These are phyloP conservation scores for Hydnum rufescens DNA, from an alignment of 768 basidiomycete genomes.

Conservation along the genomic window DNA sequence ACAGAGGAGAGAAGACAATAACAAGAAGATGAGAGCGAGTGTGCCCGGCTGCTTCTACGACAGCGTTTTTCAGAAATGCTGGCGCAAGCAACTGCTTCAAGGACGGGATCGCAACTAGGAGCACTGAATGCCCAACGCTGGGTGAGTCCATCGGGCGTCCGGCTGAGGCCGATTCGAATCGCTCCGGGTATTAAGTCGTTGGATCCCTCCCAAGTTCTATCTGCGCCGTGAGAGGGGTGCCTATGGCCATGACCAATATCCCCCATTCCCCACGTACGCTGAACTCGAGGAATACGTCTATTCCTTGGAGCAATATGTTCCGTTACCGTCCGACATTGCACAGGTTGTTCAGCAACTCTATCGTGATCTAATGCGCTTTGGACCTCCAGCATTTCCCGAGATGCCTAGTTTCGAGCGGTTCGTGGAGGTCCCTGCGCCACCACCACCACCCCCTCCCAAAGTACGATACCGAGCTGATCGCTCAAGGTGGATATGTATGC, in stretches of 20 bases:
- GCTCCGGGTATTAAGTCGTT: too few relatives aligned
- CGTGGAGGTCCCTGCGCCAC: constrained; percentile 51
- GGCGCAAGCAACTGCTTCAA: not conserved
- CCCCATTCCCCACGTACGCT: constrained; percentile 5
- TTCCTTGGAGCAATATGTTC: constrained; percentile 8
- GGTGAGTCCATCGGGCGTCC: too few relatives aligned
- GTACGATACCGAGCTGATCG: constrained; percentile 12
- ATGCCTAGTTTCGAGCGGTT: constrained; percentile 43
- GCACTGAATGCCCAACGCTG: not conserved
- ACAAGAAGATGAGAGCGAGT: not conserved
- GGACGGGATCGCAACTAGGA: not conserved
- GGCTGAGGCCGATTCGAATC: too few relatives aligned
- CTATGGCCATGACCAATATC: too few relatives aligned
- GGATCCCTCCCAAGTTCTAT: too few relatives aligned
- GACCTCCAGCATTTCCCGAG: constrained; percentile 30
- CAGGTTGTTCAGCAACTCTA: constrained; percentile 38
- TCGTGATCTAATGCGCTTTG: constrained; percentile 64
- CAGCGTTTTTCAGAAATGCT: not conserved
- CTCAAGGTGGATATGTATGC: not conserved
- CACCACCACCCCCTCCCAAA: constrained; percentile 28
- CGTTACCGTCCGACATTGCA: not conserved
- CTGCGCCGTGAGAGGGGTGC: too few relatives aligned
- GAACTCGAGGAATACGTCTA: constrained; percentile 10
- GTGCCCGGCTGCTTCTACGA: not conserved
- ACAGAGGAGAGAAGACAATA: not conserved